A percentile compares a stretch with the other conserved stretches of the same genome.
Conservation (phyloP, 1,284 basidiomycete genomes). For the Ganoderma meredithae region DNA sequence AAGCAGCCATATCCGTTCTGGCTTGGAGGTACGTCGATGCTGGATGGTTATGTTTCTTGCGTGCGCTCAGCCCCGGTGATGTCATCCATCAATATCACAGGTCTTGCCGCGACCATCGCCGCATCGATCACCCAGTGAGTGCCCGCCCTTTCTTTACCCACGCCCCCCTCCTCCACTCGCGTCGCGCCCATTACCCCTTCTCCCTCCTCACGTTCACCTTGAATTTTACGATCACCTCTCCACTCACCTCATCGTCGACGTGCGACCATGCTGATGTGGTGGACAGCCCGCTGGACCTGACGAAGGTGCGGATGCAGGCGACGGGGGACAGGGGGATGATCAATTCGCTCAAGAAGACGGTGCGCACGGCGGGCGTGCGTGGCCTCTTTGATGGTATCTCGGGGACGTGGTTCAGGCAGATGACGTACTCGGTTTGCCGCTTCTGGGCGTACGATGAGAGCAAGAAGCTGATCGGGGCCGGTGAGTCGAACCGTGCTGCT, state of each 20-base stretch:
- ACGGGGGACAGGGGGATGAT: constrained; percentile 90
- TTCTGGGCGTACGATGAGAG: constrained; percentile 95
- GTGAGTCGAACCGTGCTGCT: constrained; percentile 37
- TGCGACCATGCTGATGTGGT: not conserved
- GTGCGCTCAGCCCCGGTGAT: constrained; percentile 9
- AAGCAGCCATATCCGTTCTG: constrained; percentile 85
- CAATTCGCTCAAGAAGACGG: constrained; percentile 79
- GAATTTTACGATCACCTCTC: too few species aligned
- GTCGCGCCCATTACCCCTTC: not conserved
- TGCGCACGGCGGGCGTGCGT: constrained; percentile 70
- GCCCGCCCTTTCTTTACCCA: not conserved
- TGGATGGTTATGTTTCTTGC: not conserved
- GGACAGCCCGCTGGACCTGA: constrained; percentile 79
- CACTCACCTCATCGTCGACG: too few species aligned
- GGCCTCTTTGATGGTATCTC: constrained; percentile 89
- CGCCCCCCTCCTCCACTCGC: not conserved
- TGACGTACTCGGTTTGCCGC: constrained; percentile 92
- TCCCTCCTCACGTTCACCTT: too few species aligned
- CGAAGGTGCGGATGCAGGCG: constrained; percentile 88
- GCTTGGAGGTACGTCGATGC: constrained; percentile 68
- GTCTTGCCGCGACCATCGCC: constrained; percentile 82
- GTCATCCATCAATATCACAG: constrained; percentile 43
- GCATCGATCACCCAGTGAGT: constrained; percentile 81
- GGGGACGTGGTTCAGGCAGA: constrained; percentile 91
- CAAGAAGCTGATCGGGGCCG: constrained; percentile 81